Evolutionary conservation across 2,329 filamentous ascomycete species (phyloP), one percentile per base, ranked within the genome.

Genomic region (Paracoccidioides brasiliensis): DNA sequence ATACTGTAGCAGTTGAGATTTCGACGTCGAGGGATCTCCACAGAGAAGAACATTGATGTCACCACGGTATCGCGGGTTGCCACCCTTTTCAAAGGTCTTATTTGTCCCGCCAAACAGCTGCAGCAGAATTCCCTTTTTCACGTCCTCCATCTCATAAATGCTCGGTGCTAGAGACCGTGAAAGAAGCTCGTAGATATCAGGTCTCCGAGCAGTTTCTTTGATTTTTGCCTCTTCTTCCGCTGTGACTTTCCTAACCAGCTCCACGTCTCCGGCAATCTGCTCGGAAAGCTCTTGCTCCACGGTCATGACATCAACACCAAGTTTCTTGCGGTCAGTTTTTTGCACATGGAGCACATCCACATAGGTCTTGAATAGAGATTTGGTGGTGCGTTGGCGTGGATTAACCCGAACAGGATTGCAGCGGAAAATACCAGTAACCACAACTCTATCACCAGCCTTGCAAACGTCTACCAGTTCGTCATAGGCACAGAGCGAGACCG

Each of bases 101-200:
- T 98, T 98, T 38, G 93, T 95, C 56, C 93, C 93, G 41, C 93
- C 91, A 68, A 98, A 98, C 43, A 98, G 81, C 67, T 98, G 93
- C 3, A 98, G 82, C 9, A 98, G 77, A 59, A 98, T 96, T 9
- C 93, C 93, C 74, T 98, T 98, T 78, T 98, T 98, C 50, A 97
- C 90, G 65, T 98, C 93, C 63, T 98, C 93, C 84, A 95, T 87
- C 72, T 98, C 93, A 74, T 94, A 96, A 65, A 98, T 86, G 57
- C 90, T 96, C 12, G 93, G 93, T 2, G 93, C 93, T 33, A 98
- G 77, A 1, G 91, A 97, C 41, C 91, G 83, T 15, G 93, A 81
- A 3, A 98, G 81, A 30, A 98, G 80, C 28, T 98, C 90, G 69
- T 98, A 98, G 54, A 98, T 84, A 69, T 98, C 93, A 1, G 84